Evolutionary conservation across 2,329 filamentous ascomycete species (phyloP), one percentile per base, ranked within the genome.

Genomic region (Colletotrichum cereale): DNA sequence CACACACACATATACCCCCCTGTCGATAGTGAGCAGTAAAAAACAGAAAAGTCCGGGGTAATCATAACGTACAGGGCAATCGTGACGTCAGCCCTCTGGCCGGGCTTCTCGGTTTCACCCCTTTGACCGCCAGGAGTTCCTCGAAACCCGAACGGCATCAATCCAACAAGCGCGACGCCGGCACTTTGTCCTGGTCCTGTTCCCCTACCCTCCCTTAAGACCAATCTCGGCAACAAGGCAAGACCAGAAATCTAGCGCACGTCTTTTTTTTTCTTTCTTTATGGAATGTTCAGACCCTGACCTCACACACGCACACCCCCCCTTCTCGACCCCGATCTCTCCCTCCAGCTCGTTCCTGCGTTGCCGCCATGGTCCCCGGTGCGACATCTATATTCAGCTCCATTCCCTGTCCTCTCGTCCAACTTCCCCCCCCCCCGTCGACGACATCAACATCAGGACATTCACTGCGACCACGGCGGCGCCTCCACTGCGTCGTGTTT

Each of bases 321-420:
- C 31, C 52, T 31, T 31, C 5, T 40, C 56, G 29, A 47, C n/a
- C 21, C 42, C 58, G 57, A 36, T 62, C 24, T 34, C 18, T 34
- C 21, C 44, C 58, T 50, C 10, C 31, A 36, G 42, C 38, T 8
- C 18, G 31, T 48, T 36, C 44, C 44, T 48, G 44, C 21, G 18
- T 55, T 55, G 31, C 42, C 58, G 44, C 58, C 42, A 62, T 50
- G 42, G 36, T 14, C 36, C 55, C 24, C 24, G 36, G 24, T 40
- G 38, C n/a, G 16, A 50, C 58, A 62, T 48, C 58, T 38, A 62
- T 48, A 62, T 50, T 29, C 58, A 34, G n/a, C 58, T 47, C 31
- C 58, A 36, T 18, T 26, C 42, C n/a, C 8, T 16, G 21, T 21
- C 24, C 44, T 38, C 31, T 38, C n/a, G 29, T 61, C 21, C 42